Conservation (phyloP, 371 early-diverging fungal genomes). For the Mucor ambiguus region DNA sequence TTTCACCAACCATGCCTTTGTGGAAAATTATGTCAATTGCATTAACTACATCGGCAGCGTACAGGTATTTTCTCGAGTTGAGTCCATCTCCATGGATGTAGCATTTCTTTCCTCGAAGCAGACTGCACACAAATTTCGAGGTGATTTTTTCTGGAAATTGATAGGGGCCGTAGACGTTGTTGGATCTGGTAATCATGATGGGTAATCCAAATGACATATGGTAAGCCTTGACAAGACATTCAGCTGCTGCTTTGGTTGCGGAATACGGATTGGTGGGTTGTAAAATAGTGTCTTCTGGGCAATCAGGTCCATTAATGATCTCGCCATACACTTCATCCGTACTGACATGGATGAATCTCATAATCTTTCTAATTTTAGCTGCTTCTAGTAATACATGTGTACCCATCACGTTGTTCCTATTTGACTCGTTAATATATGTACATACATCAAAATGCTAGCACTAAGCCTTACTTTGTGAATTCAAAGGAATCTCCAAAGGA, state of each 20-base stretch:
- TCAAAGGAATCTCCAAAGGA: slow-evolving; percentile 88
- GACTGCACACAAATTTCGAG: slow-evolving; percentile 82
- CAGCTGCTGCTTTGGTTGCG: slow-evolving; percentile 91
- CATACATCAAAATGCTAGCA: neutral
- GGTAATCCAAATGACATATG: slow-evolving; percentile 82
- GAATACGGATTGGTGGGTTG: slow-evolving; percentile 88
- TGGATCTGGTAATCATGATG: slow-evolving; percentile 81
- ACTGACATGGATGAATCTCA: slow-evolving; percentile 78
- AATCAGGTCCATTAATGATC: slow-evolving; percentile 67
- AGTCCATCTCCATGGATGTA: slow-evolving; percentile 83
- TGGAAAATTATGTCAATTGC: slow-evolving; percentile 78
- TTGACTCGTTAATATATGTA: neutral
- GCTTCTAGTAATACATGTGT: slow-evolving; percentile 88
- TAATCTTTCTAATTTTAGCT: slow-evolving; percentile 59
- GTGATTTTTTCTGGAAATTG: slow-evolving; percentile 92
- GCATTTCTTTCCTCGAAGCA: slow-evolving; percentile 64
- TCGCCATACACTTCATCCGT: slow-evolving; percentile 94
- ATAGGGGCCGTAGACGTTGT: slow-evolving; percentile 86
- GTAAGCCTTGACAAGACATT: slow-evolving; percentile 82
- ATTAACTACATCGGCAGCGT: slow-evolving; percentile 76
- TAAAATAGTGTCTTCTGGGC: slow-evolving; percentile 69
- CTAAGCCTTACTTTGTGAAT: slow-evolving; percentile 63
- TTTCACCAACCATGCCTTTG: slow-evolving; percentile 67
- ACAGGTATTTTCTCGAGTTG: slow-evolving; percentile 80
- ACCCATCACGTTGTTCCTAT: slow-evolving; percentile 80